Base-by-base conservation (phyloP, 768 basidiomycete genomes). In the Serendipita sp. region DNA sequence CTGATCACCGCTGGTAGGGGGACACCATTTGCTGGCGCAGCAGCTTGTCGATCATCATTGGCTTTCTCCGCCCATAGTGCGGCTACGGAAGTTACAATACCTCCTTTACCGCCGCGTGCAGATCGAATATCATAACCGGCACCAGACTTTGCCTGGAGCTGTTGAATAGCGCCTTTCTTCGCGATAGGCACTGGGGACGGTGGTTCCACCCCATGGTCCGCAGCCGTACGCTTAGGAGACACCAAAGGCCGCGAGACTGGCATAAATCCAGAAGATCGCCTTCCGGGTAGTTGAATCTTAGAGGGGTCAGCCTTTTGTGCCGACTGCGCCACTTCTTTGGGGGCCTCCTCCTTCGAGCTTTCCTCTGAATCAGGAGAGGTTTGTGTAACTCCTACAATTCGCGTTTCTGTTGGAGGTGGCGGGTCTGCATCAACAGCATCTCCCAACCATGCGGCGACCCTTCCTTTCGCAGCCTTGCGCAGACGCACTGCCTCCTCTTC, bases 361-460 rank as follows among this genome's bases (percentile, higher is more conserved):
- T 10, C 30, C 5, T n/a, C 37, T 4, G 11, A 28, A 0, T n/a
- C 56, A 28, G 28, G 28, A 60, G 11, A 28, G 4, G 18, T 8
- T 28, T 28, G 28, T 38, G 35, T 35, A 34, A 44, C 30, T 10
- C 35, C 56, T 5, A 60, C 37, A 35, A 60, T 60, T 32, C 56
- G 56, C 3, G 56, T 60, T 35, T 60, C 56, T 4, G 30, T 60
- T 3, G 35, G 34, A 34, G 56, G 56, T 30, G 56, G 56, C 35
- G 56, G 56, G 37, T 60, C 56, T 28, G 56, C 80, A 3, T 80
- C 77, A 63, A 85, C 84, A 56, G 89, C 82, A 7, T 75, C 78
- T 34, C 85, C 88, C 66, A 91, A 69, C 88, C 88, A 91, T 5
- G 84, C 86, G 7, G 88, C 79, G n/a, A 91, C 83, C 28, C 86